These are phyloP conservation scores for Phytophthora constricta DNA, from an alignment of 352 stramenopile species.

Conservation along the genomic window DNA sequence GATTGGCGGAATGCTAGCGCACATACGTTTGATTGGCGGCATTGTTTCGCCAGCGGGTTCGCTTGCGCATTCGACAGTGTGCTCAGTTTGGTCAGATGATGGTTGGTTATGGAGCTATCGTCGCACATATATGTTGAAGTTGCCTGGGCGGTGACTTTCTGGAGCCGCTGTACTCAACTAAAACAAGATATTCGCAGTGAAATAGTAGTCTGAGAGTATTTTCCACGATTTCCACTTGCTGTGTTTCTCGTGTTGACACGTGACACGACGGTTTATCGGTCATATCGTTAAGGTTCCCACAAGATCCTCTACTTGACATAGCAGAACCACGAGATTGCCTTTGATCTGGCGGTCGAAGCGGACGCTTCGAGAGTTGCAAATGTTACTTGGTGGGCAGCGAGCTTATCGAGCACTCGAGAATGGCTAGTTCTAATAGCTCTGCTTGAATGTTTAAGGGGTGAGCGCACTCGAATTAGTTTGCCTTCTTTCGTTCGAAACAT, in stretches of 20 bases:
- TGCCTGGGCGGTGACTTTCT: too few species aligned
- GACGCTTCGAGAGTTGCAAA: constrained; percentile 1
- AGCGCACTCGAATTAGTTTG: constrained; percentile 16
- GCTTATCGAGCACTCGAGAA: constrained; percentile 12
- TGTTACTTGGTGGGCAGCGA: constrained; percentile 2
- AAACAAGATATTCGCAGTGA: constrained; percentile 14
- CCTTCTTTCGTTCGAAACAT: constrained; percentile 13
- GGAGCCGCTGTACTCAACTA: too few species aligned
- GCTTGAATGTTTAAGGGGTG: constrained; percentile 4
- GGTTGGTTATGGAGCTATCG: too few species aligned
- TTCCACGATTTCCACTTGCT: constrained; percentile 10
- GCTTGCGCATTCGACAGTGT: too few species aligned
- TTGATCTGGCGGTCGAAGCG: background rate
- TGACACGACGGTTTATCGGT: background rate
- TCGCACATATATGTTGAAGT: too few species aligned
- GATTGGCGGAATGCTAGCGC: too few species aligned
- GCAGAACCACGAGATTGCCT: background rate
- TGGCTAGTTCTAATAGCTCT: background rate
- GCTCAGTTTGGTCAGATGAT: too few species aligned
- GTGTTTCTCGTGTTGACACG: background rate
- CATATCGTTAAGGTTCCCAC: background rate
- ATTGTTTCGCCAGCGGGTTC: too few species aligned
- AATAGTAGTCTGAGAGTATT: constrained; percentile 14
- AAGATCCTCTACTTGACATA: background rate
- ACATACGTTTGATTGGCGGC: too few species aligned